Conservation (phyloP, 2,329 filamentous ascomycete species). For the Ophiostoma perfectum region DNA sequence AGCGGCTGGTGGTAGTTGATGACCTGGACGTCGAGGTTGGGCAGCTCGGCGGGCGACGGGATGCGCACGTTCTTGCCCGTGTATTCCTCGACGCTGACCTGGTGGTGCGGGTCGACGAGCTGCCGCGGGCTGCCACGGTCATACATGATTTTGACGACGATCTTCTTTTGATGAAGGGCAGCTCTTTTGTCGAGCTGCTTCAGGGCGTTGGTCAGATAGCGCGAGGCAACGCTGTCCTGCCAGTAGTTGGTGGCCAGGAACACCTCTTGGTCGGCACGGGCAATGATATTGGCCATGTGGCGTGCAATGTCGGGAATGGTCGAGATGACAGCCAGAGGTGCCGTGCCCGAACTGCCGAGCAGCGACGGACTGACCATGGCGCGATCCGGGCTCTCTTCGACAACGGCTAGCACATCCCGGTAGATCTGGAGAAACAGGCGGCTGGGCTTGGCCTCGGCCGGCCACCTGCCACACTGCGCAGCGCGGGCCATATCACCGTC, state of each 20-base stretch:
- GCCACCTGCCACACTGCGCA: conserved; percentile 62
- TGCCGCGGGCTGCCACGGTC: conserved; percentile 64
- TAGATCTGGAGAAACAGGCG: conserved; percentile 66
- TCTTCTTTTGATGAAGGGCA: conserved; percentile 43
- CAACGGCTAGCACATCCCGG: conserved; percentile 55
- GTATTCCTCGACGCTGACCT: conserved; percentile 54
- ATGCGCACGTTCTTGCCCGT: conserved; percentile 53
- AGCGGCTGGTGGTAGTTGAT: conserved; percentile 66
- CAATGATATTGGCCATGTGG: conserved; percentile 73
- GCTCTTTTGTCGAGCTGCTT: conserved; percentile 63
- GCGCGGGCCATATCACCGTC: conserved; percentile 48
- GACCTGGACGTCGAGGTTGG: conserved; percentile 65
- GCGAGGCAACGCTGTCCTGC: conserved; percentile 63
- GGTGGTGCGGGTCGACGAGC: conserved; percentile 58
- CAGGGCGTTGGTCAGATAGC: conserved; percentile 62
- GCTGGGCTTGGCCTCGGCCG: conserved; percentile 49
- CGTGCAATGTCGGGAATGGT: conserved; percentile 64
- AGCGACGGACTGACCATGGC: conserved; percentile 50
- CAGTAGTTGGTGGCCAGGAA: conserved; percentile 72
- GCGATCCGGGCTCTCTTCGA: conserved; percentile 46
- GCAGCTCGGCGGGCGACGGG: conserved; percentile 59
- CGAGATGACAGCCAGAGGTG: conserved; percentile 65
- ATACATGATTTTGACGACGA: conserved; percentile 70
- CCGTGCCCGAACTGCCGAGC: conserved; percentile 52
- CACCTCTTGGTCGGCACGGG: conserved; percentile 64